Evolutionary conservation across 371 early-diverging fungal species (phyloP), one percentile per base, ranked within the genome.

Genomic region (Lichtheimia ramosa): DNA sequence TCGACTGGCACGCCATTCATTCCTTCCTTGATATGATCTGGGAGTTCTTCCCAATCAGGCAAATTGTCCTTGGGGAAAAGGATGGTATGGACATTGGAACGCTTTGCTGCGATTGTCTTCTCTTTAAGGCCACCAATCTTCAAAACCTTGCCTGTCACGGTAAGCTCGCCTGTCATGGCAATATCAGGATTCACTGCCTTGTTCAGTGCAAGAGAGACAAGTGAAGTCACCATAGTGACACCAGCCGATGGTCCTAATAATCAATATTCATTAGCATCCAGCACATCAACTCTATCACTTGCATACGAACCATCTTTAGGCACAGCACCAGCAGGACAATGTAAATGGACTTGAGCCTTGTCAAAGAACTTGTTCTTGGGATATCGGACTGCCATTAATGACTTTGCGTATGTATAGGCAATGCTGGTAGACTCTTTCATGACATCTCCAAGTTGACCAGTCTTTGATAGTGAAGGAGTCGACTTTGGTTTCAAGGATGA

Each of bases 161-260:
- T 97, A 42, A 98, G 72, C 79, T 98, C 98, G 65, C 98, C 98
- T 5, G 98, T 98, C 97, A 97, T 97, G 46, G 96, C 96, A 55
- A 96, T 88, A 34, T 92, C 86, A 8, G 88, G 81, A 15, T 81
- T 74, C 14, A 96, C 73, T 0, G 93, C 86, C 53, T 80, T 79
- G 70, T 90, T 82, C 20, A 95, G 77, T 1, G 96, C 97, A 49
- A 97, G 77, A 13, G 96, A 96, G 43, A 98, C 66, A 20, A 98
- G 80, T 1, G 97, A 87, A 8, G 97, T 93, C 5, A 96, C 84
- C 96, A 98, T 97, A 3, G 98, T 97, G 16, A 91, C 82, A 61
- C 98, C 98, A 16, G 98, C 98, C 46, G 94, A 94, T 5, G 98
- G 97, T 1, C 97, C 89, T 89, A 46, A 51, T 2, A 28, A 34